Base-by-base conservation (phyloP, 148 eudicot species). In the Rhododendron williamsianum region DNA sequence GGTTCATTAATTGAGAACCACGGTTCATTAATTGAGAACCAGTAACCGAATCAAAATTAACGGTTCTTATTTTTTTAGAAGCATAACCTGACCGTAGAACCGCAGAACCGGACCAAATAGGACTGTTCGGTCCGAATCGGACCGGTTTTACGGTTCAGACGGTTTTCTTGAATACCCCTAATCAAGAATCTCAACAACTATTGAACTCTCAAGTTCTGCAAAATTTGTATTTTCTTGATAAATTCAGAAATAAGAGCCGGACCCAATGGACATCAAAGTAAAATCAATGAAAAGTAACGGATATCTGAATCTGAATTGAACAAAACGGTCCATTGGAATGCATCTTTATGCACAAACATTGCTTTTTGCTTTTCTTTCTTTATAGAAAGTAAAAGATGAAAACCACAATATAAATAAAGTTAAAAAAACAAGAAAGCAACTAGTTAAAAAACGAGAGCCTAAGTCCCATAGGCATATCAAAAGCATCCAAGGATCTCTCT, bases 301-400 rank as follows among this genome's bases (percentile, higher is more conserved):
- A 19, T 46, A 45, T 69, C 33, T 36, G 63, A 69, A 69, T 46
- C 16, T 83, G 49, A 49, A 77, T 19, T 48, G 33, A 33, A 69
- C 48, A 76, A 46, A 83, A 27, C 45, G 78, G 78, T 33, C 78
- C 35, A 23, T 9, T 30, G 3, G 33, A 83, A 63, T 71, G 63
- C 85, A 46, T 83, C 85, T 83, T 83, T 83, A 83, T 46, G 85
- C 23, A 4, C 12, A 54, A 43, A 25, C 76, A 18, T 27, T 71
- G 85, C 85, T 83, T 83, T 83, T 83, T 46, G 78, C 85, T 69
- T 83, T 83, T 71, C 60, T 48, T 46, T 74, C 60, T 48, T 46
- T 74, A 16, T 27, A 4, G 7, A 83, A 83, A 83, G 85, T 30
- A 46, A 71, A 83, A 71, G 85, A 83, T 83, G 85, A 82, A 67